A percentile compares a stretch with the other conserved stretches of the same genome.
Evolutionary conservation across 2,329 filamentous ascomycete genomes (phyloP).

Genomic region (Pestalotiopsis sp.): DNA sequence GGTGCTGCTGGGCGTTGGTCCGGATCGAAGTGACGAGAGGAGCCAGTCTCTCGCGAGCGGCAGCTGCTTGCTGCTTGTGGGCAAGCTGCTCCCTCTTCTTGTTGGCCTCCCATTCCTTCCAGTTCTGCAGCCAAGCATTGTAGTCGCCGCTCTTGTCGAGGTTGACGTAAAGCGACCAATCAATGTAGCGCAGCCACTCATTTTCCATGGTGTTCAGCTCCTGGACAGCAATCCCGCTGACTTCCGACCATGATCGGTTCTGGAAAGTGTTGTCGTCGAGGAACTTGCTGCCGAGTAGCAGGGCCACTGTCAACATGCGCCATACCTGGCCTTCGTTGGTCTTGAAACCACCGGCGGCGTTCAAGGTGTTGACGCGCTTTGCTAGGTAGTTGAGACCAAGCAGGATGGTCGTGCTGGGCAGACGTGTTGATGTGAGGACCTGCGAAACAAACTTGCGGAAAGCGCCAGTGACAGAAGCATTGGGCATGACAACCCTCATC

Average conservation of each 20-base stretch:
- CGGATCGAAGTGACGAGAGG: slow-evolving; percentile 45
- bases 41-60: slow-evolving; percentile 50
- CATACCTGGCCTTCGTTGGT: slow-evolving; percentile 75
- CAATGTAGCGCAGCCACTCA: slow-evolving; percentile 83
- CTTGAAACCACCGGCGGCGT: slow-evolving; percentile 54
- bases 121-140: slow-evolving; percentile 64
- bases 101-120: slow-evolving; percentile 58
- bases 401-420: slow-evolving; percentile 89
- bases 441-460: slow-evolving; percentile 93
- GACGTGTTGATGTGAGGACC: slow-evolving; percentile 85
- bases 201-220: slow-evolving; percentile 87
- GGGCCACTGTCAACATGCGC: slow-evolving; percentile 81
- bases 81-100: slow-evolving; percentile 47
- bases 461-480: slow-evolving; percentile 61
- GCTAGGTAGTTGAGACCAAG: slow-evolving; percentile 89
- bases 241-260: slow-evolving; percentile 95
- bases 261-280: slow-evolving; percentile 97
- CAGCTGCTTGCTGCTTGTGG: slow-evolving; percentile 40
- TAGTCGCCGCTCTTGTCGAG: slow-evolving; percentile 75
- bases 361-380: slow-evolving; percentile 78
- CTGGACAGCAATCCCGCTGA: slow-evolving; percentile 82
- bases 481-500: slow-evolving; percentile 58
- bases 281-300: slow-evolving; percentile 92
- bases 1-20: slow-evolving; percentile 35
- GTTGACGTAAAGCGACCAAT: slow-evolving; percentile 86